A percentile compares a stretch with the other conserved stretches of the same genome.
These are phyloP conservation scores for Saccharomycopsis hybrid DNA, from an alignment of 1,139 yeast genomes.

Conservation along the genomic window DNA sequence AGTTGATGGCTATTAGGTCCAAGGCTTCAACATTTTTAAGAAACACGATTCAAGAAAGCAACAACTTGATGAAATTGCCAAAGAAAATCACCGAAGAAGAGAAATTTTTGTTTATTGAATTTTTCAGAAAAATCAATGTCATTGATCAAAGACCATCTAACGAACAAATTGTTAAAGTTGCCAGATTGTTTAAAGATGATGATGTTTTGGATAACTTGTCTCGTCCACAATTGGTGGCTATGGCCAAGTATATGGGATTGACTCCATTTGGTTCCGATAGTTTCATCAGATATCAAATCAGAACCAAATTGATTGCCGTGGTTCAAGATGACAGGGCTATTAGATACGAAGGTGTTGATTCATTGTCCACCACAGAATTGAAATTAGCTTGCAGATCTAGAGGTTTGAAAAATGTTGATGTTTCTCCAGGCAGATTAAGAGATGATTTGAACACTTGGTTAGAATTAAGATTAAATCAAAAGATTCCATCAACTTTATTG, in stretches of 20 bases:
- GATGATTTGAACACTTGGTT: slow-evolving; percentile 85
- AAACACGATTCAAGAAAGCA: slow-evolving; percentile 54
- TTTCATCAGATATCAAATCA: slow-evolving; percentile 86
- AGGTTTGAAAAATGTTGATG: slow-evolving; percentile 79
- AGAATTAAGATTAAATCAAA: slow-evolving; percentile 81
- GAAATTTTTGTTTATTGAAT: slow-evolving; percentile 76
- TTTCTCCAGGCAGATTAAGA: slow-evolving; percentile 74
- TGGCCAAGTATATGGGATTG: slow-evolving; percentile 85
- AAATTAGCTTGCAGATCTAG: slow-evolving; percentile 90
- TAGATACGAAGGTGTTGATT: slow-evolving; percentile 89
- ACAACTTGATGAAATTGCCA: slow-evolving; percentile 59
- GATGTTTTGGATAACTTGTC: slow-evolving; percentile 88
- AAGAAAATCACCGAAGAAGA: slow-evolving; percentile 42
- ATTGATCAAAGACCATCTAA: slow-evolving; percentile 62
- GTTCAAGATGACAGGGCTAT: slow-evolving; percentile 90
- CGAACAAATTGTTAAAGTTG: slow-evolving; percentile 76
- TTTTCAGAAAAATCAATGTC: slow-evolving; percentile 62
- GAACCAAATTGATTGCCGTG: slow-evolving; percentile 84
- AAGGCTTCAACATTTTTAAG: slow-evolving; percentile 70
- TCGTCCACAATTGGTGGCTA: slow-evolving; percentile 85
- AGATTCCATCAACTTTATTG: slow-evolving; percentile 85
- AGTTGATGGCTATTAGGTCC: slow-evolving; percentile 67
- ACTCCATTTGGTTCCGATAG: slow-evolving; percentile 94
- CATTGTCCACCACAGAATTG: slow-evolving; percentile 72
- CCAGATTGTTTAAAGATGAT: slow-evolving; percentile 89